phyloP scores from a whole-genome alignment of 331 rosid species.

The Dryas integrifolia region DNA sequence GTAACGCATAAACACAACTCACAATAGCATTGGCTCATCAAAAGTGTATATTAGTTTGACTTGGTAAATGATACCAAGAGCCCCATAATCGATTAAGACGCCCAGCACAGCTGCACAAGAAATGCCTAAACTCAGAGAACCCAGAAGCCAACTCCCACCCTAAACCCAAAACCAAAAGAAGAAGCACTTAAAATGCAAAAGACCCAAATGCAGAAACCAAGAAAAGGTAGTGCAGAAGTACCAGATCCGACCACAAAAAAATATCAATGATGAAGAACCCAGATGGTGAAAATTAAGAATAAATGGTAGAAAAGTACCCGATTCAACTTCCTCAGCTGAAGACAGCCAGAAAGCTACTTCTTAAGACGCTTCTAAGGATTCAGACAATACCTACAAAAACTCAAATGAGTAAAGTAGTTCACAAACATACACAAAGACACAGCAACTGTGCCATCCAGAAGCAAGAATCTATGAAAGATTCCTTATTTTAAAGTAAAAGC shows the following conservation, averaged over 20 bases:
- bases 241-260: constrained; percentile 15
- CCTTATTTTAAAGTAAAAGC: constrained; percentile 12
- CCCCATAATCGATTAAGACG: neutral
- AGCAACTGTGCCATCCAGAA: constrained; percentile 17
- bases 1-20: neutral
- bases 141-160: neutral
- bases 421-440: neutral
- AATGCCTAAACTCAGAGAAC: constrained; percentile 5
- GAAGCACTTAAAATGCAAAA: neutral
- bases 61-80: neutral
- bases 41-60: neutral
- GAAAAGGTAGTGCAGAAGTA: constrained; percentile 5
- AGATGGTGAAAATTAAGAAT: constrained; percentile 5
- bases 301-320: constrained; percentile 22
- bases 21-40: neutral
- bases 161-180: constrained; percentile 8
- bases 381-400: constrained; percentile 8
- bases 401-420: neutral
- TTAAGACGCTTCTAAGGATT: constrained; percentile 4
- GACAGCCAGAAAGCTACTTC: constrained; percentile 5
- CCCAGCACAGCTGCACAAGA: neutral
- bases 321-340: constrained; percentile 21
- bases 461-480: constrained; percentile 19
- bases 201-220: constrained; percentile 26
- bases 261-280: constrained; percentile 18